phyloP scores from a whole-genome alignment of 1,284 basidiomycete species.

The Ceratobasidium sp. region DNA sequence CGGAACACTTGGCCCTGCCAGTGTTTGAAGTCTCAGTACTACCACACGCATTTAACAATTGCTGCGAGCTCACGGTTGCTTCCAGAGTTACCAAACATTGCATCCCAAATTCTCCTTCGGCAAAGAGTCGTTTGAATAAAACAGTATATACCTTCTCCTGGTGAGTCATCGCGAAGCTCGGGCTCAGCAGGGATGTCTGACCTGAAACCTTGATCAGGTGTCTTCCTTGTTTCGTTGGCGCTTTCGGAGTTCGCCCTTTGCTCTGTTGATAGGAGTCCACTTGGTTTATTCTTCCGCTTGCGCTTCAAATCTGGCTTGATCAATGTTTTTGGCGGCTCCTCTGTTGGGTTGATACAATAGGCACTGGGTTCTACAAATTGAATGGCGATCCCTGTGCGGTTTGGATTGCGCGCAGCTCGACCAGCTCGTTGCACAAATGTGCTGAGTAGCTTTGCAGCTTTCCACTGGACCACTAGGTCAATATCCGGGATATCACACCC shows the following conservation, averaged over 20 bases:
- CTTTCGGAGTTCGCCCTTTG: not conserved
- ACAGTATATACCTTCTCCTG: not conserved
- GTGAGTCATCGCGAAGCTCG: not conserved
- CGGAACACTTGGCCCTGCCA: not conserved
- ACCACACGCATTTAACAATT: not conserved
- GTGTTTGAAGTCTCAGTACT: not conserved
- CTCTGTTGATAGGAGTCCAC: too few species aligned
- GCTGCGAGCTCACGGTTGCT: not conserved
- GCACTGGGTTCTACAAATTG: not conserved
- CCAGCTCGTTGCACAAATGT: slow-evolving; percentile 17
- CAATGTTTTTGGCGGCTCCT: not conserved
- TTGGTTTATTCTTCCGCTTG: not conserved
- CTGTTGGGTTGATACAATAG: not conserved
- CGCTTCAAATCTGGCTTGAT: not conserved
- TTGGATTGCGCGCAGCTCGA: not conserved
- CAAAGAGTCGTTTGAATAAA: not conserved
- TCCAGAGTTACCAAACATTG: not conserved
- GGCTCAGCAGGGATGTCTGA: not conserved
- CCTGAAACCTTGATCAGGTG: not conserved
- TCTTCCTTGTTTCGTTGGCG: not conserved
- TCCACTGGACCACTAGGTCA: not conserved
- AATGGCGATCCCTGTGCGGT: not conserved
- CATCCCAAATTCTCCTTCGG: not conserved
- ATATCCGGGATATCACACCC: slow-evolving; percentile 23
- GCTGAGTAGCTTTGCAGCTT: not conserved